Base-by-base conservation (phyloP, 2,329 filamentous ascomycete genomes). In the Apiospora phragmitis region DNA sequence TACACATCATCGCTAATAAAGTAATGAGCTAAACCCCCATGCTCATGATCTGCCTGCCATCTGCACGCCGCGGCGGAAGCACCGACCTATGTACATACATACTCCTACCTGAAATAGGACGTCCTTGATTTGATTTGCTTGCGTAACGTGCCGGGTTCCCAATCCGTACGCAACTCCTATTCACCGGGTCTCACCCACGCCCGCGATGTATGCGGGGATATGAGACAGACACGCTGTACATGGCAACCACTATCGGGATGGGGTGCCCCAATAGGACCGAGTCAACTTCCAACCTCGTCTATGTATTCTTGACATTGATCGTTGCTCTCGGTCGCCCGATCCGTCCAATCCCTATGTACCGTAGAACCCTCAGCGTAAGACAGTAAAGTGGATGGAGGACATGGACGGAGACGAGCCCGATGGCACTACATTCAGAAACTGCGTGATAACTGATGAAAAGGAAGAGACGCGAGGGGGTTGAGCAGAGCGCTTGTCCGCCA, bases 21-120 rank as follows among this genome's bases (percentile, higher is more conserved):
- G 18, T n/a, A n/a, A 21, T 12, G 18, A 4, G 11, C 55, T n/a
- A 35, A 35, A 7, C 55, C 55, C 51, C 55, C 55, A 62, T 62
- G 29, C 32, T 62, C 32, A 35, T 62, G 55, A 62, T 62, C 55
- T 62, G 32, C 55, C 55, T 62, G 55, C 55, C 55, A 62, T 62
- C 32, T 62, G 55, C 55, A 62, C 55, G 29, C 55, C 55, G 29
- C 55, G 21, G 55, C 55, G 32, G 55, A n/a, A 21, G 55, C 55
- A 62, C 55, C 32, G 21, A 62, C 29, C 55, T 62, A 62, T 26
- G 6, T 55, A 12, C 42, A 11, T 41, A 9, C 38, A 41, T 41
- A 41, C 55, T n/a, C 14, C 55, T 62, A 62, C 55, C 55, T 62
- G 55, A 62, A 62, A 62, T 62, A 62, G 55, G 55, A 62, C 55